Evolutionary conservation across 2,329 filamentous ascomycete genomes (phyloP).

Genomic region (Colletotrichum magnum): DNA sequence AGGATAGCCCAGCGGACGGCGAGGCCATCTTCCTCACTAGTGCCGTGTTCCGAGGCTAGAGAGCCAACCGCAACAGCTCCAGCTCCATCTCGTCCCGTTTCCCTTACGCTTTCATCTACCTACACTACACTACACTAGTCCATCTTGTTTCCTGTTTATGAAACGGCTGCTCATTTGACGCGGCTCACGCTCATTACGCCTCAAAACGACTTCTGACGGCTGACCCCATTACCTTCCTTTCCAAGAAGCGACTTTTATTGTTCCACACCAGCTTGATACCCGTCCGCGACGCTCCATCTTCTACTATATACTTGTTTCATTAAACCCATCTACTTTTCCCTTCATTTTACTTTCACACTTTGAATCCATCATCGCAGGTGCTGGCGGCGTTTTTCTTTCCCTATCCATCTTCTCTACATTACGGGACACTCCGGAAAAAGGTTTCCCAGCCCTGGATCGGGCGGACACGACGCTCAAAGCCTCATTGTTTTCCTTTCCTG

Average conservation of each 20-base stretch:
- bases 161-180: slow-evolving; percentile 27
- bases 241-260: slow-evolving; percentile 26
- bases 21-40: slow-evolving; percentile 42
- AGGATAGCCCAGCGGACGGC: slow-evolving; percentile 30
- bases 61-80: slow-evolving; percentile 15
- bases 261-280: slow-evolving; percentile 36
- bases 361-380: no score
- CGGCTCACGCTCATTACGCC: slow-evolving; percentile 37
- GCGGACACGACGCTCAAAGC: not conserved
- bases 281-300: slow-evolving; percentile 39
- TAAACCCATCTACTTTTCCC: slow-evolving; percentile 8
- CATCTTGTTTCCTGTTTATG: slow-evolving; percentile 24
- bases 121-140: not conserved
- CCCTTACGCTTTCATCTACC: slow-evolving; percentile 11
- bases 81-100: slow-evolving; percentile 5
- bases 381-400: slow-evolving; percentile 19
- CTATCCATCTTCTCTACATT: no score
- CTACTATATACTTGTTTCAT: slow-evolving; percentile 17
- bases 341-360: slow-evolving; percentile 24
- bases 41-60: slow-evolving; percentile 42
- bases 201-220: slow-evolving; percentile 38
- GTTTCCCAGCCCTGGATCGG: not conserved
- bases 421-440: not conserved
- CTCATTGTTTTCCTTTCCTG: slow-evolving; percentile 13
- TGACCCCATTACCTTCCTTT: slow-evolving; percentile 37